Evolutionary conservation across 495 filamentous ascomycete species (phyloP).

Genomic region (Podospora pseudopauciseta): DNA sequence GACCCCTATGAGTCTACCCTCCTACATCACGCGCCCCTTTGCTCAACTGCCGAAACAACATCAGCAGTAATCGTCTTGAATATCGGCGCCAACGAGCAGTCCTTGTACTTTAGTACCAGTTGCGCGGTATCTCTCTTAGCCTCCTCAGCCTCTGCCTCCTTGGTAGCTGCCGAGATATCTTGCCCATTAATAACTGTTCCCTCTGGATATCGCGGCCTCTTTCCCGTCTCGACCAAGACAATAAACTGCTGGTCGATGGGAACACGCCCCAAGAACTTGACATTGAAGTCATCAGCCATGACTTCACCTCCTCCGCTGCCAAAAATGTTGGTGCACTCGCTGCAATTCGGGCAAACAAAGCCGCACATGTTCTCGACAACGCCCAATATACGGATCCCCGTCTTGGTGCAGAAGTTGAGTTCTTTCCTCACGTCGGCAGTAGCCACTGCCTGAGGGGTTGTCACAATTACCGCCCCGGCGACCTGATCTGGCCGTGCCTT

Average conservation of each 20-base stretch:
- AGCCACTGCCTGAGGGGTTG: slow-evolving; percentile 90
- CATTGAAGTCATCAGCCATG: slow-evolving; percentile 82
- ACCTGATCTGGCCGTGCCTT: slow-evolving; percentile 58
- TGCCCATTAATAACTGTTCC: slow-evolving; percentile 48
- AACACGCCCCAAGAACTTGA: slow-evolving; percentile 80
- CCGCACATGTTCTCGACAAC: slow-evolving; percentile 98
- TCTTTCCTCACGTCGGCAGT: slow-evolving; percentile 95
- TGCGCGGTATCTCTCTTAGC: slow-evolving; percentile 48
- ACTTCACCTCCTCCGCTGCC: slow-evolving; percentile 81
- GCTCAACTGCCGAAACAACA: slow-evolving; percentile 21
- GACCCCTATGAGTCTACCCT: not conserved
- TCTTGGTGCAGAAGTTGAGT: slow-evolving; percentile 91
- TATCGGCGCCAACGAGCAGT: slow-evolving; percentile 69
- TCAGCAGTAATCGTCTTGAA: slow-evolving; percentile 60
- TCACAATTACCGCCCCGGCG: slow-evolving; percentile 86
- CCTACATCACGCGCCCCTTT: not conserved
- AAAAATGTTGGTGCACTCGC: slow-evolving; percentile 89
- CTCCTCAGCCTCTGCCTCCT: slow-evolving; percentile 2
- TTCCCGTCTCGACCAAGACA: slow-evolving; percentile 52
- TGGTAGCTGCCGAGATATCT: slow-evolving; percentile 35
- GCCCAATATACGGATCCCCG: slow-evolving; percentile 73
- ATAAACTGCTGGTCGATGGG: slow-evolving; percentile 77
- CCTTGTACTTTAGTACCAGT: slow-evolving; percentile 74
- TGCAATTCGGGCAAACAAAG: slow-evolving; percentile 93
- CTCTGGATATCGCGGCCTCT: slow-evolving; percentile 47